phyloP scores from a whole-genome alignment of 306 rosid genomes.

The Vigna reflexopilosa region DNA sequence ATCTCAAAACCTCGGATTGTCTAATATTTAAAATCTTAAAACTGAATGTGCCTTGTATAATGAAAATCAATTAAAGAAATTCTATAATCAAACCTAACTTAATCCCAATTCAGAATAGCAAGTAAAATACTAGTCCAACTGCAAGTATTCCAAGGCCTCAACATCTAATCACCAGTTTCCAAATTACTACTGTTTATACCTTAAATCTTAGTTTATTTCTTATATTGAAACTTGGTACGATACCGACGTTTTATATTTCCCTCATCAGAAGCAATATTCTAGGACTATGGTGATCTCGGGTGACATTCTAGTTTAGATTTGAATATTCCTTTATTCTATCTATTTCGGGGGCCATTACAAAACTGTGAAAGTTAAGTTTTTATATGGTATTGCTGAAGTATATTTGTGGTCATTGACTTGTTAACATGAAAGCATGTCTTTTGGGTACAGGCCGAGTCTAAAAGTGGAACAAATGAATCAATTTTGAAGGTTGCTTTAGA shows the following conservation, averaged over 20 bases:
- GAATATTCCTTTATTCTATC: slow-evolving; percentile 12
- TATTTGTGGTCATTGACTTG: background rate
- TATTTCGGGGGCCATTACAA: background rate
- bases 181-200: background rate
- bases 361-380: background rate
- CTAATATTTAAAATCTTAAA: slow-evolving; percentile 13
- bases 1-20: background rate
- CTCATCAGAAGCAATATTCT: slow-evolving; percentile 2
- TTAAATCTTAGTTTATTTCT: background rate
- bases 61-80: slow-evolving; percentile 22
- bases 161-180: background rate
- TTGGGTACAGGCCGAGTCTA: slow-evolving; percentile 77
- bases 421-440: slow-evolving; percentile 24
- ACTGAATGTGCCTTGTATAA: slow-evolving; percentile 8
- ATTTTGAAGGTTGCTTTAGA: slow-evolving; percentile 90
- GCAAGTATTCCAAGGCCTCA: background rate
- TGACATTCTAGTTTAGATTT: background rate
- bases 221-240: background rate
- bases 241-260: background rate
- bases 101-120: background rate
- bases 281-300: background rate
- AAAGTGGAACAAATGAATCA: slow-evolving; percentile 76
- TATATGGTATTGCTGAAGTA: background rate
- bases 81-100: background rate
- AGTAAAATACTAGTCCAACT: background rate